Evolutionary conservation across 805 yeast species (phyloP), one percentile per base, ranked within the genome.

Genomic region (Sporopachydermia lactativora): DNA sequence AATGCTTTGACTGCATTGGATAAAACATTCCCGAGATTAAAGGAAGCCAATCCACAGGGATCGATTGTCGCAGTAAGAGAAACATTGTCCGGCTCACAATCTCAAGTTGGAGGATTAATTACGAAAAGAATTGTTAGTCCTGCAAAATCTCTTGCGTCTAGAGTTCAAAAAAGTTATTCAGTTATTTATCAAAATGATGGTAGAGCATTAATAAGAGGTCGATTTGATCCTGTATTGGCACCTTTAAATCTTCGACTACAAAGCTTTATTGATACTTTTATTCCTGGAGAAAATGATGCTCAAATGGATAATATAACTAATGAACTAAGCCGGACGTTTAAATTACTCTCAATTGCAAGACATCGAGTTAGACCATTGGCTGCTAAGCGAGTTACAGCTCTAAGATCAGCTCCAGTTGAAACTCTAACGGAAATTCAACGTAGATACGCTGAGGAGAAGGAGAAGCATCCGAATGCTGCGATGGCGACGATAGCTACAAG

Each of bases 191-290:
- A 76, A 51, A 65, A 72, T 4, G 61, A 73, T 19, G 84, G 84
- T 17, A 74, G 73, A 51, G 80, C 82, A 35, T 53, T 77, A 39
- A 47, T 81, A 34, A 66, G 84, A 47, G 65, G 78, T n/a, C 67
- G 71, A 17, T 51, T 77, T 16, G 85, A 79, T 55, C 78, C 82
- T 3, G 28, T 77, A 8, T 61, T 81, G 38, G 65, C 62, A 31
- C 88, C 92, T 18, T 37, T 78, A 37, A 84, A 81, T 59, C 58
- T 65, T 28, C 59, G 65, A 24, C 55, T 81, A 40, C 76, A 69
- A 45, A 54, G 62, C 2, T 49, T 64, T 17, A 64, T 73, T 18
- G 55, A 61, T 34, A 58, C 56, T 28, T 62, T 66, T 47, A 61
- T 72, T 31, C 80, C 81, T 15, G 60, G 59, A n/a, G 60, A 59